Evolutionary conservation across 345 rosid species (phyloP), one percentile per base, ranked within the genome.

Genomic region (Linum trigynum): DNA sequence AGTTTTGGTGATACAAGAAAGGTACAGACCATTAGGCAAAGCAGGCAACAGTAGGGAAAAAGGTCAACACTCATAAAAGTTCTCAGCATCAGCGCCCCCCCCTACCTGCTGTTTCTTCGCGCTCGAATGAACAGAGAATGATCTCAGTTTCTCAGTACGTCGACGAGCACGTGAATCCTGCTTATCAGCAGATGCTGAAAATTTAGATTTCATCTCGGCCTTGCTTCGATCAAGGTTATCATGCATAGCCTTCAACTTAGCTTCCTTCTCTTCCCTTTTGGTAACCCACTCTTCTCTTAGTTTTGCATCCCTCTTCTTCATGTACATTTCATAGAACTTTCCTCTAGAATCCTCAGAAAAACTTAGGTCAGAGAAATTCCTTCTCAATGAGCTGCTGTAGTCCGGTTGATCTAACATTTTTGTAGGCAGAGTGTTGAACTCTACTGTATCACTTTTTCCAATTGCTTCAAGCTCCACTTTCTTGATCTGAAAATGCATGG

Each of bases 271-370:
- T 9, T 62, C 72, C 70, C 92, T 72, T 68, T 79, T 82, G 42
- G 78, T 76, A 62, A 82, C 81, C 92, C 92, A 86, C 68, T 88
- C 96, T 76, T 84, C 90, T 73, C 80, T 88, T 72, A 90, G 85
- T 75, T 88, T 94, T 39, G 82, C 81, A 74, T 94, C 92, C 71
- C 99, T 86, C 80, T 82, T 94, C 74, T 78, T 82, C 91, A 83
- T 85, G 79, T 94, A 94, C 63, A 65, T 83, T 79, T 84, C 77
- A 48, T 85, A 90, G 45, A 80, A 83, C 67, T 82, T 83, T 64
- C 99, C 99, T 75, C 88, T 85, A 62, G 94, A 91, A 76, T 80
- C 83, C 77, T 83, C 91, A 9, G 92, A 80, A 57, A 77, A 76
- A 64, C 69, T 79, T 65, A 76, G 79, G 63, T 81, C 88, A 59